Conservation (phyloP, 2,329 filamentous ascomycete species). For the Hortaea werneckii region DNA sequence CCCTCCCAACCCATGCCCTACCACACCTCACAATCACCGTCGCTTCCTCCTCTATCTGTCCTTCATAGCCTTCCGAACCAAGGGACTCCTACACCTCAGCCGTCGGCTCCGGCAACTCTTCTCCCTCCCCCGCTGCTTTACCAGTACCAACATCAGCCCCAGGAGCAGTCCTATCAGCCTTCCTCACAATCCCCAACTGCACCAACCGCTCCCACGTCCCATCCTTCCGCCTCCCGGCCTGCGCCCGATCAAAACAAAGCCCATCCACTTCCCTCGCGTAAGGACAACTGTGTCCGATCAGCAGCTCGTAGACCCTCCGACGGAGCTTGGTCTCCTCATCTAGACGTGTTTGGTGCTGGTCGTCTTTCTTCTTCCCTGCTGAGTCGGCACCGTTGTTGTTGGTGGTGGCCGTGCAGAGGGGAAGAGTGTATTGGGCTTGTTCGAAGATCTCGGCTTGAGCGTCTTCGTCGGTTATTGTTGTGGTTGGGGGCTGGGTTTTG, state of each 20-base stretch:
- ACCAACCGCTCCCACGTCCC: conserved; percentile 45
- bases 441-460: conserved; percentile 9
- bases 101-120: no score
- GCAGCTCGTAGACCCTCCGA: conserved; percentile 70
- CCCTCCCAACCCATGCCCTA: no score
- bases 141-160: background rate
- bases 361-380: conserved; percentile 52
- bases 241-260: conserved; percentile 46
- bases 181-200: conserved; percentile 44
- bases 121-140: no score
- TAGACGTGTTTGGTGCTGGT: conserved; percentile 48
- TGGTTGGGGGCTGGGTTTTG: background rate
- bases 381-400: conserved; percentile 10
- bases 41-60: no score
- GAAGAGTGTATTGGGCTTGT: conserved; percentile 45
- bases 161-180: no score
- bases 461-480: conserved; percentile 14
- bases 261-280: conserved; percentile 66
- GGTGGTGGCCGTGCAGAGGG: conserved; percentile 37
- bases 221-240: conserved; percentile 42
- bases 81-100: background rate
- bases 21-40: no score
- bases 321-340: conserved; percentile 72
- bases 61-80: background rate
- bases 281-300: conserved; percentile 60